Evolutionary conservation across 2,329 filamentous ascomycete genomes (phyloP), one percentile per base, ranked within the genome.

Genomic region (Talaromyces sp.): DNA sequence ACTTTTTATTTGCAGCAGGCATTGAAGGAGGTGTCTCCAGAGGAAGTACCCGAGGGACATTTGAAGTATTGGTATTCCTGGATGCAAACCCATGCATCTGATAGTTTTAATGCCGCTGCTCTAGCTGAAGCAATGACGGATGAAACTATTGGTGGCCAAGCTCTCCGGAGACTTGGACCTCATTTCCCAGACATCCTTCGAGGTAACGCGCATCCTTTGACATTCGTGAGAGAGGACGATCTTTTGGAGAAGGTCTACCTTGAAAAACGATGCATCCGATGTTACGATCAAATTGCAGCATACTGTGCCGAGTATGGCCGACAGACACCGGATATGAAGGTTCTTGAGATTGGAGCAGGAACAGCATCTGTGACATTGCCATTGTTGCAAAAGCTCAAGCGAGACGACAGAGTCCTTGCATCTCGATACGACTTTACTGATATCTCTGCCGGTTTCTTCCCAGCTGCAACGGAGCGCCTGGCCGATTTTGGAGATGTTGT

Each of bases 271-370:
- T 49, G 45, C 22, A 49, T 49, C 15, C 45, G 59, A 19, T 29
- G 40, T 10, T 61, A 61, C 10, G 38, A 47, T n/a, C 40, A 62
- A 31, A 58, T 61, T 7, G 54, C 47, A 6, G 31, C 15, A 15
- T 47, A 49, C 22, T 25, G 40, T 56, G 19, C 22, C 2, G 8
- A 38, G 25, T 66, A 31, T 65, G 19, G 49, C 43, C 15, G 25
- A 45, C 47, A 64, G 58, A 34, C 58, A 66, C 81, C 82, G 0
- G 74, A 75, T 19, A 72, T 80, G 59, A 77, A 78, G 4, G 75
- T 83, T 34, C 67, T 84, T 7, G 67, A 68, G 47, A 58, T 68
- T 34, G 40, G 40, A 45, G 40, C 40, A 19, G 40, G 40, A 45
- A 45, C 40, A 19, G 40, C 40, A 19, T 45, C 40, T 19, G 40